phyloP scores from a whole-genome alignment of 106 monocot genomes.

The Allium cepa region DNA sequence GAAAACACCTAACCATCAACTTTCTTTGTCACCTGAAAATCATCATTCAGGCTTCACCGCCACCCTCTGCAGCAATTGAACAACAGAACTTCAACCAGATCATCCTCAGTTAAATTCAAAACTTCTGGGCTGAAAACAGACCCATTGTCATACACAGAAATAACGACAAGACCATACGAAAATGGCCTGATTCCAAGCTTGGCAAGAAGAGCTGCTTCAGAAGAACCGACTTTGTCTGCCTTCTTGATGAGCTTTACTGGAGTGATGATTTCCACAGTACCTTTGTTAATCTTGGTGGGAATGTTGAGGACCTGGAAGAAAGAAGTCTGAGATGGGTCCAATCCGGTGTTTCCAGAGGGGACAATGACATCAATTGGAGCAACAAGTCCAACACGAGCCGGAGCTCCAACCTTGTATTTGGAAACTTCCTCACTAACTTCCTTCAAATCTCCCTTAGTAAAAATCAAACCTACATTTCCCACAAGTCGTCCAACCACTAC shows the following conservation, averaged over 20 bases:
- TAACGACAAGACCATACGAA: slow-evolving; percentile 77
- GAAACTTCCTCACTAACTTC: no score
- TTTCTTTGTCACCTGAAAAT: no score
- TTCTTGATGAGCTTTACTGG: slow-evolving; percentile 88
- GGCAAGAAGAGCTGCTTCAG: slow-evolving; percentile 82
- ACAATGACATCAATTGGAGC: slow-evolving; percentile 66
- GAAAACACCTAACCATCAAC: no score
- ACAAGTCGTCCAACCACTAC: no score
- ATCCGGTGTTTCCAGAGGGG: slow-evolving; percentile 83
- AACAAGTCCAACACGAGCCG: slow-evolving; percentile 30
- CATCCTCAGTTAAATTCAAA: slow-evolving; percentile 74
- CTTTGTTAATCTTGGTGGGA: slow-evolving; percentile 96
- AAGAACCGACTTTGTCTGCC: slow-evolving; percentile 95
- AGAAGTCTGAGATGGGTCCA: slow-evolving; percentile 90
- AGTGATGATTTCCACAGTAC: slow-evolving; percentile 90
- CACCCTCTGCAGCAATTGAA: no score
- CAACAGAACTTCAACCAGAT: slow-evolving; percentile 56
- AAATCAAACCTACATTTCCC: no score
- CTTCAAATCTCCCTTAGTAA: no score
- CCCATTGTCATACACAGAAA: slow-evolving; percentile 61
- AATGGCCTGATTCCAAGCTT: slow-evolving; percentile 94
- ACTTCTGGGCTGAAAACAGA: slow-evolving; percentile 81
- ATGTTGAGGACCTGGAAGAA: slow-evolving; percentile 96
- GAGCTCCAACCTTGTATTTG: slow-evolving; percentile 35
- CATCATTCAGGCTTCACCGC: no score